These are phyloP conservation scores for Fusarium coicis DNA, from an alignment of 2,329 filamentous ascomycete species.

Conservation along the genomic window DNA sequence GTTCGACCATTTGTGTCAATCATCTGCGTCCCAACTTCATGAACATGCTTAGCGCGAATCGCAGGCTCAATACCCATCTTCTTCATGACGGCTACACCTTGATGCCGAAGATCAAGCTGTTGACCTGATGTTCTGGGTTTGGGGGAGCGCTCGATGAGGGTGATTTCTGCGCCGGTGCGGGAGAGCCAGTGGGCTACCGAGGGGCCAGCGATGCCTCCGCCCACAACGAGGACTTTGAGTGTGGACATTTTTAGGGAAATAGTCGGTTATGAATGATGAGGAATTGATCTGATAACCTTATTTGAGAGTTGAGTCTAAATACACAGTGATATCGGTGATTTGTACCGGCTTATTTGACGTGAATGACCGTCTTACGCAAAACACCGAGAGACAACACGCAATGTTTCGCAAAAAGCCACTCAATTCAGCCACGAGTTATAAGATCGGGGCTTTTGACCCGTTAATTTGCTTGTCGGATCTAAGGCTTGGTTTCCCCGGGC, in stretches of 20 bases:
- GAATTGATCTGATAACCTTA: neutral
- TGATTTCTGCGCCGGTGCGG: conserved; percentile 18
- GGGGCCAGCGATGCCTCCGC: conserved; percentile 31
- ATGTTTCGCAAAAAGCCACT: neutral
- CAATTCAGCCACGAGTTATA: neutral
- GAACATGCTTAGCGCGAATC: neutral
- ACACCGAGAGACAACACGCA: neutral
- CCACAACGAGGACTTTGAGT: conserved; percentile 28
- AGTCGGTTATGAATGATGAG: neutral
- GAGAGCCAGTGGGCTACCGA: conserved; percentile 29
- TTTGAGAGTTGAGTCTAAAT: neutral
- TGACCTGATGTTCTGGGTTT: neutral
- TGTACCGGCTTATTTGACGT: neutral
- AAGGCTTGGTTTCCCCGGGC: neutral
- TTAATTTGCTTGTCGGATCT: neutral
- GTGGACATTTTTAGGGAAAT: neutral
- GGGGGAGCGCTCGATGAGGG: conserved; percentile 17
- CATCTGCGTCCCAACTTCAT: neutral
- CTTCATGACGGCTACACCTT: conserved; percentile 16
- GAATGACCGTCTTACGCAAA: neutral
- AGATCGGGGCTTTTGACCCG: neutral
- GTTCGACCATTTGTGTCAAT: neutral
- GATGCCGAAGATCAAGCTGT: conserved; percentile 14
- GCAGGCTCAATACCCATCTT: conserved; percentile 24
- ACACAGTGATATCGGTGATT: neutral